Base-by-base conservation (phyloP, 305 asterid species). In the Andrographis paniculata region DNA sequence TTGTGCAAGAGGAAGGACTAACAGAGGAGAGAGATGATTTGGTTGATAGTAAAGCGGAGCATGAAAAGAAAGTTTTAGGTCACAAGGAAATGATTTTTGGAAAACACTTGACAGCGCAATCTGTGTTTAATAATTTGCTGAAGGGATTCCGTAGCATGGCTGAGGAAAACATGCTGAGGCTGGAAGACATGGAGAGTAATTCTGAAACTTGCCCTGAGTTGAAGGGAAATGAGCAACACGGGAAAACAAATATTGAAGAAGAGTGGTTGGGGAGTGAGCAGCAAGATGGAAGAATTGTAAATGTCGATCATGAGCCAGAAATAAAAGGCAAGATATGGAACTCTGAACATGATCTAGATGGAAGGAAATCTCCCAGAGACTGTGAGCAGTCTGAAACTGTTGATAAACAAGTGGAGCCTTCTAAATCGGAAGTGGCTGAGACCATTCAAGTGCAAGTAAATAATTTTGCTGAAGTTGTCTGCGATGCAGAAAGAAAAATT, bases 181-280 rank as follows among this genome's bases (percentile, higher is more conserved):
- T 42, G 54, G 66, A 48, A 47, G 63, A 55, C 36, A 58, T 28
- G 36, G 62, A 42, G 30, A 45, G 36, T 48, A 48, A 42, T 37
- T 42, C 49, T 5, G 70, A 52, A 42, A 58, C 48, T 63, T 62
- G 55, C 44, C 45, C 44, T 40, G 70, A 43, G 21, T 39, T 49
- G 50, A 51, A 65, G 61, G 77, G 63, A 50, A 27, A 49, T 53
- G 53, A 36, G 59, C 70, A 45, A 40, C 55, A 58, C 43, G 55
- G 55, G 42, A 51, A 55, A 55, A 33, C 48, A 51, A 40, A 38
- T 15, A 67, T 62, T 21, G 78, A 38, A 67, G 82, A 65, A 63
- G 13, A 33, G 12, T 65, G 60, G 62, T 63, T 59, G 44, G 78
- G 53, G 54, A 68, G 54, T 60, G 76, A 63, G 36, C 53, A 57